Base-by-base conservation (phyloP, 2,329 filamentous ascomycete species). In the Nemania sp. region DNA sequence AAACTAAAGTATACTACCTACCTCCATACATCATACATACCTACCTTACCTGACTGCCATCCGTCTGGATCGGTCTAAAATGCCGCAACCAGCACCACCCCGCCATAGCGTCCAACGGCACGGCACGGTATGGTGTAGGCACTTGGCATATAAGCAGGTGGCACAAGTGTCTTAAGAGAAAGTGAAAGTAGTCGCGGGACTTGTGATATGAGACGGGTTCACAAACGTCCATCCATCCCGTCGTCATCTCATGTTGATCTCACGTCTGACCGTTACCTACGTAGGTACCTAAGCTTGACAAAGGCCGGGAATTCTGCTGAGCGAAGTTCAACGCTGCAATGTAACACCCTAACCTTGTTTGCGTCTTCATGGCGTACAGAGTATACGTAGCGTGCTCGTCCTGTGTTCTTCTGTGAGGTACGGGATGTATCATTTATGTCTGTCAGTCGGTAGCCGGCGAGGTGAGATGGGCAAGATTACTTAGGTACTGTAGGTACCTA, bases 271-370 rank as follows among this genome's bases (percentile, higher is more conserved):
- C 25, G 13, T 45, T 45, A 13, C 18, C 11, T 45, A 18, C 7
- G 15, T 39, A 15, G 37, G 37, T 15, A n/a, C n/a, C n/a, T n/a
- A n/a, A n/a, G 17, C 25, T 32, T 3, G 21, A 32, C 35, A 13
- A 56, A 45, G 15, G 9, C 3, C 6, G 5, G 45, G 17, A 49
- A n/a, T 45, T 17, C 46, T 42, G 56, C 20, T 54, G 49, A 49
- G 37, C 43, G 25, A 53, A 18, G 55, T 39, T 53, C 5, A 18
- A 40, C 54, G 37, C 43, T 54, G 54, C 18, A 51, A 53, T 53
- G 55, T 32, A 47, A 58, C 55, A 35, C 40, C 25, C 43, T 35
- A 21, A 34, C 34, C 29, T 48, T 37, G n/a, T 40, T 40, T 39
- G 35, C 12, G 35, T 39, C n/a, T 13, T 10, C 11, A 13, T 13